Base-by-base conservation (phyloP, 2,329 filamentous ascomycete genomes). In the Chaetomiaceae sp. region DNA sequence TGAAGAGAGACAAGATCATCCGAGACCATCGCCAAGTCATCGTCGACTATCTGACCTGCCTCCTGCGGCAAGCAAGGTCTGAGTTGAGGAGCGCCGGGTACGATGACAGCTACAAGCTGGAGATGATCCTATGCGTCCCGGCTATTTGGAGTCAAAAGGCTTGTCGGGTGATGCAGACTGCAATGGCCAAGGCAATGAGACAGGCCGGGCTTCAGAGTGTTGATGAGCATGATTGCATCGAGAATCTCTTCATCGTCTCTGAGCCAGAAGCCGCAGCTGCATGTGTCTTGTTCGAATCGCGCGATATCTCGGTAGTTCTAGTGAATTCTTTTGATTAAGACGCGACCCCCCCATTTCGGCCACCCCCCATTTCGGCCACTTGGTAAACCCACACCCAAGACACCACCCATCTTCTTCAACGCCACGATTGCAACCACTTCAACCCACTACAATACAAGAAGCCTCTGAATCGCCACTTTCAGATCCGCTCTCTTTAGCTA, bases 221-320 rank as follows among this genome's bases (percentile, higher is more conserved):
- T 19, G 43, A 53, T 14, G 22, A 42, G 14, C 39, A 49, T 15
- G 39, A 55, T 24, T 42, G 37, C 11, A 54, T 61, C n/a, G 53
- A 61, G 15, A 57, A 59, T 18, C 39, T 63, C 2, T 63, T 62
- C 29, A 54, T 62, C 14, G 53, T 60, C 6, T 54, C 55, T 8
- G 61, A 62, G 34, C 60, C 60, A 3, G 60, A 62, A 47, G 58
- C 58, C 14, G 60, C 60, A 1, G 59, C 58, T 0, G 60, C 55
- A 2, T 59, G 54, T 35, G 49, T 60, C 4, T 40, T 61, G 30
- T 52, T 47, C n/a, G 48, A 34, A 6, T n/a, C 56, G 36, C 3
- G 38, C 42, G 15, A 33, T 46, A 43, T 50, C 8, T 38, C 26
- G 26, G 47, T 49, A 29, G n/a, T n/a, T n/a, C n/a, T n/a, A n/a